Evolutionary conservation across 2,329 filamentous ascomycete genomes (phyloP).

Genomic region (Phoma sp.): DNA sequence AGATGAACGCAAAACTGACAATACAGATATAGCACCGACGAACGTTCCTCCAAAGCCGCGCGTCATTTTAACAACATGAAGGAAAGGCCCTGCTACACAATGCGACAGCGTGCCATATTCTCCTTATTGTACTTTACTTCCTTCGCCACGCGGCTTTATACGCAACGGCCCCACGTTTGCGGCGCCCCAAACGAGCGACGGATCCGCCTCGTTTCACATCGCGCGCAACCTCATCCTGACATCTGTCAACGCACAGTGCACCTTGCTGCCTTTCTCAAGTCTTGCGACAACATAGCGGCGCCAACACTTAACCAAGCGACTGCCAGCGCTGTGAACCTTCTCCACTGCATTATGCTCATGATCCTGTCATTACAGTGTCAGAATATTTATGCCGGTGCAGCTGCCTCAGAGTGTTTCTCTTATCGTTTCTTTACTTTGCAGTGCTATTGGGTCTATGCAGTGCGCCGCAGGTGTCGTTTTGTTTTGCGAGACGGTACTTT

Average conservation of each 20-base stretch:
- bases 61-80: neutral
- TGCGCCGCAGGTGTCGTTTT: neutral
- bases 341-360: neutral
- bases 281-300: constrained; percentile 6
- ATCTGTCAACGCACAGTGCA: constrained; percentile 14
- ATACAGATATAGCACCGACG: neutral
- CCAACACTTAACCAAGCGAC: neutral
- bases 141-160: constrained; percentile 11
- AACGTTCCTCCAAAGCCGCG: neutral
- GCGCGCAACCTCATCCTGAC: constrained; percentile 9
- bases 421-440: constrained; percentile 9
- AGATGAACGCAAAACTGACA: neutral
- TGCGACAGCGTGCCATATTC: neutral
- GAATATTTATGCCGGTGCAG: constrained; percentile 10
- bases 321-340: neutral
- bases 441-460: neutral
- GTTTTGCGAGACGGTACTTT: neutral
- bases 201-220: constrained; percentile 9
- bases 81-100: neutral
- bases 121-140: constrained; percentile 1
- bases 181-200: constrained; percentile 5
- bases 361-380: constrained; percentile 6
- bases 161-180: constrained; percentile 8
- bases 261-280: neutral
- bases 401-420: constrained; percentile 13